phyloP scores from a whole-genome alignment of 306 rosid genomes.

The Acmispon strigosus region DNA sequence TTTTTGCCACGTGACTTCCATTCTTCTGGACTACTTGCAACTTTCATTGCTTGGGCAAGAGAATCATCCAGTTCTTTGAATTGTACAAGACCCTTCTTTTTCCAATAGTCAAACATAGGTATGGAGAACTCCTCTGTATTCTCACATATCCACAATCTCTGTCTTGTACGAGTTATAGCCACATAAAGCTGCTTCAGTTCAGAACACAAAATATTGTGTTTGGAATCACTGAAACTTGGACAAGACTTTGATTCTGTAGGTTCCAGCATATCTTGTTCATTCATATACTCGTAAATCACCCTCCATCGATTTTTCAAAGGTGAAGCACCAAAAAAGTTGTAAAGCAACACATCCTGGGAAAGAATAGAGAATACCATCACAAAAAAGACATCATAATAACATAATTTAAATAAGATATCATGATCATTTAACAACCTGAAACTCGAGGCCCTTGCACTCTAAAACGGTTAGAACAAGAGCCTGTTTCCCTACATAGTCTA shows the following conservation, averaged over 20 bases:
- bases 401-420: background rate
- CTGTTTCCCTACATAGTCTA: constrained; percentile 41
- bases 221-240: constrained; percentile 37
- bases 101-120: constrained; percentile 66
- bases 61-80: constrained; percentile 49
- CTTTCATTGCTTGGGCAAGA: constrained; percentile 63
- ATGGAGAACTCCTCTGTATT: constrained; percentile 23
- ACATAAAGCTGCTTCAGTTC: constrained; percentile 62
- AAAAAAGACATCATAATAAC: background rate
- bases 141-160: constrained; percentile 65
- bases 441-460: constrained; percentile 77
- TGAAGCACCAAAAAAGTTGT: constrained; percentile 59
- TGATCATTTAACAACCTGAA: constrained; percentile 38
- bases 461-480: constrained; percentile 63
- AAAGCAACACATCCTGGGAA: constrained; percentile 58
- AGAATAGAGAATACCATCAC: background rate
- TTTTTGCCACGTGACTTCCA: constrained; percentile 63
- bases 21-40: constrained; percentile 64
- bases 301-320: constrained; percentile 53
- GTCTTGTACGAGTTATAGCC: constrained; percentile 66
- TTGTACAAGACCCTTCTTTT: constrained; percentile 49
- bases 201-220: constrained; percentile 57
- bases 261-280: constrained; percentile 44
- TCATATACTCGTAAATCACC: constrained; percentile 51
- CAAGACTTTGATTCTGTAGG: background rate